These are phyloP conservation scores for Purpureocillium lavendulum DNA, from an alignment of 2,329 filamentous ascomycete species.

Conservation along the genomic window DNA sequence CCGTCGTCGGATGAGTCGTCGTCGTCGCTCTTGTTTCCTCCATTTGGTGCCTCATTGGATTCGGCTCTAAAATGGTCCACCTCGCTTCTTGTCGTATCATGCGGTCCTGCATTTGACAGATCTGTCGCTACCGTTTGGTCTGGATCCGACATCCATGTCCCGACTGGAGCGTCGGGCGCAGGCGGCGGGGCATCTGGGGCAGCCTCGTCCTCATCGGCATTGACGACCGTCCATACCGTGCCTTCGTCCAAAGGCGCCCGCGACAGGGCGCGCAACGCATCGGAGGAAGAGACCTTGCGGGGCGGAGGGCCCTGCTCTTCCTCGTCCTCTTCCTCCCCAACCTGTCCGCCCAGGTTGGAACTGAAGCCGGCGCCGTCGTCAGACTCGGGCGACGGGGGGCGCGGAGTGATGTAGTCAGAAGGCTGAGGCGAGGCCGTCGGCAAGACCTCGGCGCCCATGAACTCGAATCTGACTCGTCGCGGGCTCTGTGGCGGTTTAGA, in stretches of 20 bases:
- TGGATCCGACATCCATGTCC: no score
- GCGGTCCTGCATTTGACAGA: no score
- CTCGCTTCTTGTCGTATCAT: neutral
- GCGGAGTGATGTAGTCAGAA: constrained; percentile 20
- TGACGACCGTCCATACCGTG: constrained; percentile 43
- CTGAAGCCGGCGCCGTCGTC: constrained; percentile 18
- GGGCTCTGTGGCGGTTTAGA: constrained; percentile 43
- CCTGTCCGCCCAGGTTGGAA: constrained; percentile 26
- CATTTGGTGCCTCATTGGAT: neutral
- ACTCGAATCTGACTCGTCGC: constrained; percentile 55
- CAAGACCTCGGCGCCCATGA: constrained; percentile 51
- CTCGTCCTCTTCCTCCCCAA: constrained; percentile 32
- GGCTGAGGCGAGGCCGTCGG: constrained; percentile 47
- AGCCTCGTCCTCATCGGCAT: constrained; percentile 20
- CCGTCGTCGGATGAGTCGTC: constrained; percentile 30
- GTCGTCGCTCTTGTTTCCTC: constrained; percentile 12
- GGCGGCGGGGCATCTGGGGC: constrained; percentile 1
- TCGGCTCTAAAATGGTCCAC: neutral
- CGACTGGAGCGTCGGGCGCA: no score
- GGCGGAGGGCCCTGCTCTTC: constrained; percentile 33
- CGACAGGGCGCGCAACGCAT: constrained; percentile 43
- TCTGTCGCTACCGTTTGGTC: no score
- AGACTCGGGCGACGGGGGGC: constrained; percentile 14
- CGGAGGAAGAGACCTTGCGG: constrained; percentile 47
- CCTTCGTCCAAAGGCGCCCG: constrained; percentile 40